Evolutionary conservation across 2,329 filamentous ascomycete genomes (phyloP).

Genomic region (Beauveria pseudobassiana): DNA sequence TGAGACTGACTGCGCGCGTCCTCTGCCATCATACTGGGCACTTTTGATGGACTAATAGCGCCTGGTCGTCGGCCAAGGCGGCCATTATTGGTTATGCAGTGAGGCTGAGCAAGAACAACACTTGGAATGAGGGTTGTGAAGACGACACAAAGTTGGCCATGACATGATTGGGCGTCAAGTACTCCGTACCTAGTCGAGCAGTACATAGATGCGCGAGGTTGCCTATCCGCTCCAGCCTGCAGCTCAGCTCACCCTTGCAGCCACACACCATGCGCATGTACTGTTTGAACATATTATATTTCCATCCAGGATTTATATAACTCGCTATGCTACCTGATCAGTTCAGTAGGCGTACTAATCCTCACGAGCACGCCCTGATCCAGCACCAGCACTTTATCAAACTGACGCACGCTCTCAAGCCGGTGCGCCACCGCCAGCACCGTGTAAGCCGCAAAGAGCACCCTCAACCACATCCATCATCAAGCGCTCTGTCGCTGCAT

Average conservation of each 20-base stretch:
- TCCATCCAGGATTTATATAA: not conserved
- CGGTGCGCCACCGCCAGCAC: slow-evolving; percentile 6
- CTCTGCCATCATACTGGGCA: not conserved
- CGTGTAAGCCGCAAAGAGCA: not conserved
- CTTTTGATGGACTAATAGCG: not conserved
- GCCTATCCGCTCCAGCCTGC: too few relatives aligned
- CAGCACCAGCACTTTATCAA: slow-evolving; percentile 1
- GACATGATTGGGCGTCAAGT: not conserved
- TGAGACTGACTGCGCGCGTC: not conserved
- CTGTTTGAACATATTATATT: too few relatives aligned
- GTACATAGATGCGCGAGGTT: not conserved
- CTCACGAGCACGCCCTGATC: not conserved
- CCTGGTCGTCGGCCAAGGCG: not conserved
- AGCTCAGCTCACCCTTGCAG: too few relatives aligned
- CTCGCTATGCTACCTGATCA: not conserved
- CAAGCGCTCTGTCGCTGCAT: slow-evolving; percentile 6
- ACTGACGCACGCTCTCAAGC: not conserved
- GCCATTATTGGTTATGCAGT: not conserved
- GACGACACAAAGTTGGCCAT: not conserved
- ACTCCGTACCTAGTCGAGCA: not conserved
- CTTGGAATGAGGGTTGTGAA: not conserved
- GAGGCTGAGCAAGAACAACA: not conserved
- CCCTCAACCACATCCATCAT: not conserved
- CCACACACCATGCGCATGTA: too few relatives aligned
- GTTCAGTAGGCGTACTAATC: not conserved